These are phyloP conservation scores for Trametes polyzona DNA, from an alignment of 1,284 basidiomycete species.

Conservation along the genomic window DNA sequence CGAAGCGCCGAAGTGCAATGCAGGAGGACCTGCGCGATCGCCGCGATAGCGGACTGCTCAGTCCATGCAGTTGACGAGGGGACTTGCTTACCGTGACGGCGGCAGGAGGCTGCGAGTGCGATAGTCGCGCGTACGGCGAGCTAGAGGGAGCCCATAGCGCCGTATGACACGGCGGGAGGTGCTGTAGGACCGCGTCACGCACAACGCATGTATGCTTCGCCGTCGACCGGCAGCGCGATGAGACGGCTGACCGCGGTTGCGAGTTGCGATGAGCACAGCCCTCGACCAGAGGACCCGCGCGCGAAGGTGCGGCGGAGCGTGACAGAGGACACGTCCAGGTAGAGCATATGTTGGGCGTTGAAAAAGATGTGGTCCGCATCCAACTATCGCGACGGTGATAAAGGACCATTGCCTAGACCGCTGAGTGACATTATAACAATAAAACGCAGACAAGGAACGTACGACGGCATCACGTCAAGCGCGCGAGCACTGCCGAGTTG, in stretches of 20 bases:
- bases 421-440: too few relatives aligned
- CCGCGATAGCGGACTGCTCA: too few relatives aligned
- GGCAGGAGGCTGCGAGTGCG: too few relatives aligned
- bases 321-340: neutral
- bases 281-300: neutral
- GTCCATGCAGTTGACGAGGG: too few relatives aligned
- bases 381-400: too few relatives aligned
- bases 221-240: neutral
- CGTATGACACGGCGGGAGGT: neutral
- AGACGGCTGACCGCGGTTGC: neutral
- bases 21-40: neutral
- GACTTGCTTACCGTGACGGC: neutral
- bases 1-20: neutral
- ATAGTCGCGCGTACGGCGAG: too few relatives aligned
- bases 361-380: too few relatives aligned
- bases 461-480: too few relatives aligned
- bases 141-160: too few relatives aligned
- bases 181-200: neutral
- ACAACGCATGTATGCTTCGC: neutral
- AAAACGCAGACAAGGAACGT: too few relatives aligned
- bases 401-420: too few relatives aligned
- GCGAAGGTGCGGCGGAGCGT: neutral
- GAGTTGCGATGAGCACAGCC: conserved; percentile 5
- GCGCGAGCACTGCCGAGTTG: too few relatives aligned
- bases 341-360: neutral